A percentile compares a stretch with the other conserved stretches of the same genome.
Conservation (phyloP, 129 eudicot genomes). For the Rutidosis leptorrhynchoides region DNA sequence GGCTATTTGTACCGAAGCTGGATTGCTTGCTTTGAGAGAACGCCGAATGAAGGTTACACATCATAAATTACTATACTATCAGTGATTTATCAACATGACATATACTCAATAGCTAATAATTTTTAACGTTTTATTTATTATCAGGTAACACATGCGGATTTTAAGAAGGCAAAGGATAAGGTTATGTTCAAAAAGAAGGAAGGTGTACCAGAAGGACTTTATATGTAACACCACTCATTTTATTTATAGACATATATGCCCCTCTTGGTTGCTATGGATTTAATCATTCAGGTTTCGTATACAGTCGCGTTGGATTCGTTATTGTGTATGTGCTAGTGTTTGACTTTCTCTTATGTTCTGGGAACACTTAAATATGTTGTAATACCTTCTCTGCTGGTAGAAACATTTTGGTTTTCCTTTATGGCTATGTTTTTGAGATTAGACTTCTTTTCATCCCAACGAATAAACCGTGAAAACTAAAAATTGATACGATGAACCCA, state of each 20-base stretch:
- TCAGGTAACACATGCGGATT: constrained; percentile 14
- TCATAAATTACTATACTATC: not conserved
- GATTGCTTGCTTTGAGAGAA: constrained; percentile 87
- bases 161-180: constrained; percentile 9
- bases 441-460: too few relatives aligned
- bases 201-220: constrained; percentile 11
- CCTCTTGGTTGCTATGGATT: too few relatives aligned
- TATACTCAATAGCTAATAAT: not conserved
- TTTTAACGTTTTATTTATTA: not conserved
- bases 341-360: too few relatives aligned
- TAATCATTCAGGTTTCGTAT: too few relatives aligned
- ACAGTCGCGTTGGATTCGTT: too few relatives aligned
- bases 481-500: too few relatives aligned
- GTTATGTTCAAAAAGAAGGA: constrained; percentile 13
- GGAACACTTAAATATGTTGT: too few relatives aligned
- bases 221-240: not conserved
- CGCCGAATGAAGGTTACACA: constrained; percentile 87
- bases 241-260: not conserved
- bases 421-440: too few relatives aligned
- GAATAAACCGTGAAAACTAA: too few relatives aligned
- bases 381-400: too few relatives aligned
- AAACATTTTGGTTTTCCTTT: too few relatives aligned
- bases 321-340: too few relatives aligned
- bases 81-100: not conserved
- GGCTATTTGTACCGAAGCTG: constrained; percentile 97